Base-by-base conservation (phyloP, 495 filamentous ascomycete species). In the Aspergillus nidulans region DNA sequence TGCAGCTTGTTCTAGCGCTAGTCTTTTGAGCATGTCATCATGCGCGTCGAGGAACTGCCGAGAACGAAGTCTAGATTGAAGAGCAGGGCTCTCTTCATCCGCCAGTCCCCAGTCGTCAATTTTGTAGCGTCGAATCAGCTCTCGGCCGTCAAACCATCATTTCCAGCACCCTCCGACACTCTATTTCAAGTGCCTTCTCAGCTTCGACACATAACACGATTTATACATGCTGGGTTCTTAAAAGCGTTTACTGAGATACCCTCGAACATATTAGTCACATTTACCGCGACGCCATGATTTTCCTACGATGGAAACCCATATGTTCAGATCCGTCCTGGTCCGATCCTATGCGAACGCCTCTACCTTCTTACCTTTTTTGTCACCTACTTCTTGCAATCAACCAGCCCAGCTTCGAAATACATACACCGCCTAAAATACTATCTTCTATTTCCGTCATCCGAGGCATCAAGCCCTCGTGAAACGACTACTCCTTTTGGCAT, bases 221-320 rank as follows among this genome's bases (percentile, higher is more conserved):
- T 21, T 41, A 32, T 41, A 49, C 44, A 60, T 52, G 34, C 56
- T 48, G 39, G 39, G 53, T 53, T 30, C 59, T 63, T 61, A 46
- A 63, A 55, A 26, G 26, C 50, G 32, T 62, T 66, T 49, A 50
- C 52, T 56, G 52, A 64, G 67, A 70, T 70, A 70, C 67, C 67
- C 67, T 57, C 50, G 45, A 56, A 62, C 58, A 47, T 10, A 34
- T 34, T 13, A 55, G 24, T 57, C 43, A 42, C 52, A 25, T 34
- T 28, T 18, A 26, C 13, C 28, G 32, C 21, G 54, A 46, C 54
- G 20, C 41, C 46, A 18, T 32, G 32, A 16, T 53, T 25, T 21
- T 20, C 32, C 47, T 52, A 56, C 42, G 49, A 47, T 53, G 50
- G 45, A 54, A 51, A 47, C 55, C 50, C 16, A 54, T 38, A 18